Evolutionary conservation across 2,329 filamentous ascomycete genomes (phyloP).

Genomic region (Pyrenochaeta sp.): DNA sequence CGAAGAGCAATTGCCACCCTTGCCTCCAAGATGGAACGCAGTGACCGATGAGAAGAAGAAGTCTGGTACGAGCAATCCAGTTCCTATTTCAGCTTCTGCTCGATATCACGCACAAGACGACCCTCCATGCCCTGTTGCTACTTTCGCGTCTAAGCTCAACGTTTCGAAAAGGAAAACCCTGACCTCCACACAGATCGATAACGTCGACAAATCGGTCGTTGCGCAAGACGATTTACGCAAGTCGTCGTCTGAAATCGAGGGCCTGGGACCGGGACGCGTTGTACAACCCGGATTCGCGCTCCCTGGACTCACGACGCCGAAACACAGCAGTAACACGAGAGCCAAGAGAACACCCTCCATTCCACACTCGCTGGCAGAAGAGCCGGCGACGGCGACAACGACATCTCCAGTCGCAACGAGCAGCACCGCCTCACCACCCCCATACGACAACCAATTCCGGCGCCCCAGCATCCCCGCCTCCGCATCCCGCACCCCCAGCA

Average conservation of each 20-base stretch:
- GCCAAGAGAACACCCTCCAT: conserved; percentile 8
- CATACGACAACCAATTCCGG: conserved; percentile 29
- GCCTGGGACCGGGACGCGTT: conserved; percentile 8
- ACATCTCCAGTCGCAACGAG: conserved; percentile 19
- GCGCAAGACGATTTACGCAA: conserved; percentile 23
- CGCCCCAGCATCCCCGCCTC: conserved; percentile 42
- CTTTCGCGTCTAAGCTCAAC: conserved; percentile 45
- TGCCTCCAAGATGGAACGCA: conserved; percentile 27
- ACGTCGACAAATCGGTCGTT: conserved; percentile 37
- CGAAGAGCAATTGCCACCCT: conserved; percentile 13
- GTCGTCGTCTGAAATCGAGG: conserved; percentile 5
- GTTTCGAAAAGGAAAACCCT: conserved; percentile 55
- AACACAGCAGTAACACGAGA: conserved; percentile 8
- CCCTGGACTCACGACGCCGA: conserved; percentile 24
- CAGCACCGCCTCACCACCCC: conserved; percentile 22
- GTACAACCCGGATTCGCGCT: conserved; percentile 24
- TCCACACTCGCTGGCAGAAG: conserved; percentile 17
- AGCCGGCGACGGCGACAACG: too few species aligned
- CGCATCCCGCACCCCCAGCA: conserved; percentile 38
- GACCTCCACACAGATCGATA: conserved; percentile 52
- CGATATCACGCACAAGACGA: conserved; percentile 14
- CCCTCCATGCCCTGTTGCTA: conserved; percentile 19
- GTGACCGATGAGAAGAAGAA: conserved; percentile 46
- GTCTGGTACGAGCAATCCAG: conserved; percentile 45
- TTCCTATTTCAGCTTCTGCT: conserved; percentile 28